Percentiles rank a stretch among this genome's conserved stretches.
Evolutionary conservation across 805 yeast genomes (phyloP).

Genomic region (Metschnikowia drakensbergensis): DNA sequence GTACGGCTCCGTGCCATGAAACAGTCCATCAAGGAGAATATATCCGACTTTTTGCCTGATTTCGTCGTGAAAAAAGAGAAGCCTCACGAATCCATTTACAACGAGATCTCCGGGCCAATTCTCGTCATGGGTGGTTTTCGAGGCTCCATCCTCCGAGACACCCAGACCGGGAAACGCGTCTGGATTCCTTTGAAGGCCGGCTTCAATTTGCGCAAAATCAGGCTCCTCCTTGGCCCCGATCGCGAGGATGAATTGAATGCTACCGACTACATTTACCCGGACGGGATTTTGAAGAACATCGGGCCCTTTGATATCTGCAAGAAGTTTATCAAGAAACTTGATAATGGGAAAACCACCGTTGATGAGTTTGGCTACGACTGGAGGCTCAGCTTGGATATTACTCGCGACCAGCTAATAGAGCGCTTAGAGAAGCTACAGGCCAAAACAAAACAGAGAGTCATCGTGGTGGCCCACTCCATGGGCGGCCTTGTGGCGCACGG

Average conservation of each 20-base stretch:
- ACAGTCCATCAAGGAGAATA: conserved; percentile 52
- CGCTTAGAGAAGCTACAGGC: conserved; percentile 45
- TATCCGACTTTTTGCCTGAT: conserved; percentile 40
- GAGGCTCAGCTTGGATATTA: conserved; percentile 67
- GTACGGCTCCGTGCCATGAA: conserved; percentile 68
- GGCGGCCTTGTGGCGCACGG: conserved; percentile 87
- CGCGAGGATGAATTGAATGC: conserved; percentile 65
- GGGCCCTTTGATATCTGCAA: conserved; percentile 84
- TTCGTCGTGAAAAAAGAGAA: conserved; percentile 27
- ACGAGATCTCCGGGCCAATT: conserved; percentile 70
- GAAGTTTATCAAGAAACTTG: conserved; percentile 52
- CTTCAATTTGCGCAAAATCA: conserved; percentile 63
- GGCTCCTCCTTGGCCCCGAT: conserved; percentile 67
- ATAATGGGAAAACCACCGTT: conserved; percentile 57
- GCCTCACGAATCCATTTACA: conserved; percentile 44
- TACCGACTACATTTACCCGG: conserved; percentile 54
- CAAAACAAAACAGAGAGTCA: conserved; percentile 52
- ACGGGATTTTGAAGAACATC: conserved; percentile 72
- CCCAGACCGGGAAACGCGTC: conserved; percentile 57
- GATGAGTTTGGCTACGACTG: conserved; percentile 90
- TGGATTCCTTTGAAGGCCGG: conserved; percentile 93
- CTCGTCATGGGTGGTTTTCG: conserved; percentile 85
- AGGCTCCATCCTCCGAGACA: conserved; percentile 72
- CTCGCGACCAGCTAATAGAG: conserved; percentile 49
- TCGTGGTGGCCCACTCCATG: conserved; percentile 89